Evolutionary conservation across 2,329 filamentous ascomycete species (phyloP).

Genomic region (Botrytis galanthina): DNA sequence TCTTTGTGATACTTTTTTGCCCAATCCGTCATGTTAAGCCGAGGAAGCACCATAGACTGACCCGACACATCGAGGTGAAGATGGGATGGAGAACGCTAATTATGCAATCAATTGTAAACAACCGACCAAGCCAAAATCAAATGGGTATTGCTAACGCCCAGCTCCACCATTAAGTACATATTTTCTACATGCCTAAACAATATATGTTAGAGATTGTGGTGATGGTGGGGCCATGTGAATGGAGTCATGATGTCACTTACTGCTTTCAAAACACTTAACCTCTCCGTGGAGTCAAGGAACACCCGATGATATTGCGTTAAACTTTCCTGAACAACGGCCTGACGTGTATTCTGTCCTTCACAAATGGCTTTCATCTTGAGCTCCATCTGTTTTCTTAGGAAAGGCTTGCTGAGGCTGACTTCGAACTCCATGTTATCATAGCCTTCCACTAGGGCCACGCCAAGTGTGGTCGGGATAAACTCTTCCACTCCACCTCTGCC

Average conservation of each 20-base stretch:
- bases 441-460: slow-evolving; percentile 86
- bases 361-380: slow-evolving; percentile 95
- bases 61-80: not conserved
- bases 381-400: slow-evolving; percentile 97
- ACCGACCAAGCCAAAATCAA: not conserved
- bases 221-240: slow-evolving; percentile 3
- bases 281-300: slow-evolving; percentile 76
- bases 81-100: not conserved
- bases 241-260: slow-evolving; percentile 46
- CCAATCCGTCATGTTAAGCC: slow-evolving; percentile 2
- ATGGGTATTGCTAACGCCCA: slow-evolving; percentile 25
- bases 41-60: slow-evolving; percentile 8
- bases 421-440: slow-evolving; percentile 95
- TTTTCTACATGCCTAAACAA: slow-evolving; percentile 34
- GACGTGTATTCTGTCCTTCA: slow-evolving; percentile 73
- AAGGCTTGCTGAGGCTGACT: slow-evolving; percentile 90
- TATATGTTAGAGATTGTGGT: slow-evolving; percentile 20
- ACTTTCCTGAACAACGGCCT: slow-evolving; percentile 76
- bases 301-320: slow-evolving; percentile 83
- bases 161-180: slow-evolving; percentile 34
- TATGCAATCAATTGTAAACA: slow-evolving; percentile 6
- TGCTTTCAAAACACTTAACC: slow-evolving; percentile 64
- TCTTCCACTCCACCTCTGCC: slow-evolving; percentile 62
- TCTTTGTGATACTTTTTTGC: not conserved
- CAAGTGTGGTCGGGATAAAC: slow-evolving; percentile 89